Evolutionary conservation across 2,329 filamentous ascomycete species (phyloP).

Genomic region (Cladosporium sp.): DNA sequence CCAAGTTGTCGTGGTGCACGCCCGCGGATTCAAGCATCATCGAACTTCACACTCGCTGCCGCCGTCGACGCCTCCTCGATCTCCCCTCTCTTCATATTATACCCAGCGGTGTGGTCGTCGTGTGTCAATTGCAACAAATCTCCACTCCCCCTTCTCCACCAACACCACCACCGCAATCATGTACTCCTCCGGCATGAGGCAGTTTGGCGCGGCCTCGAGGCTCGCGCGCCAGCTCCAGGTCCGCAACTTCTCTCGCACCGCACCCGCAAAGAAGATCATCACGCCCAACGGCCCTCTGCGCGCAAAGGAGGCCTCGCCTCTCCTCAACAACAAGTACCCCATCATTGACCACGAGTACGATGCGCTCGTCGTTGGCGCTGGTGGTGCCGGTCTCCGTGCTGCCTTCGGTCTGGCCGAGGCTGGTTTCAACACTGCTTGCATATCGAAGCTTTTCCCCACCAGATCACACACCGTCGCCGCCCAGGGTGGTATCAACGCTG

Average conservation of each 20-base stretch:
- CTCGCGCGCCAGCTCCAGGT: slow-evolving; percentile 44
- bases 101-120: slow-evolving; percentile 3
- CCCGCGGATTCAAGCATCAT: slow-evolving; percentile 16
- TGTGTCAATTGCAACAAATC: slow-evolving; percentile 4
- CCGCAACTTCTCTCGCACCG: slow-evolving; percentile 78
- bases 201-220: slow-evolving; percentile 34
- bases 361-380: slow-evolving; percentile 88
- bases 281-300: slow-evolving; percentile 75
- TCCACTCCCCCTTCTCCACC: background rate
- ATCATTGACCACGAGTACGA: slow-evolving; percentile 99
- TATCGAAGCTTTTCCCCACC: slow-evolving; percentile 82
- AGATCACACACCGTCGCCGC: slow-evolving; percentile 79
- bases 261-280: slow-evolving; percentile 80
- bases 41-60: slow-evolving; percentile 13
- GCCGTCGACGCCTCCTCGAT: background rate
- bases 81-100: slow-evolving; percentile 5
- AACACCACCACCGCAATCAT: slow-evolving; percentile 27
- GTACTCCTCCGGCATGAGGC: slow-evolving; percentile 40
- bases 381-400: slow-evolving; percentile 77
- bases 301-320: slow-evolving; percentile 88
- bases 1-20: background rate
- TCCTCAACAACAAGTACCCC: slow-evolving; percentile 86
- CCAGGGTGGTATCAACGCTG: slow-evolving; percentile 81
- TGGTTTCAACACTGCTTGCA: slow-evolving; percentile 86
- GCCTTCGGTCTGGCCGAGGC: slow-evolving; percentile 85